Percentiles rank a stretch among this genome's conserved stretches.
phyloP scores from a whole-genome alignment of 2,329 filamentous ascomycete species.

The Xylaria sp. region DNA sequence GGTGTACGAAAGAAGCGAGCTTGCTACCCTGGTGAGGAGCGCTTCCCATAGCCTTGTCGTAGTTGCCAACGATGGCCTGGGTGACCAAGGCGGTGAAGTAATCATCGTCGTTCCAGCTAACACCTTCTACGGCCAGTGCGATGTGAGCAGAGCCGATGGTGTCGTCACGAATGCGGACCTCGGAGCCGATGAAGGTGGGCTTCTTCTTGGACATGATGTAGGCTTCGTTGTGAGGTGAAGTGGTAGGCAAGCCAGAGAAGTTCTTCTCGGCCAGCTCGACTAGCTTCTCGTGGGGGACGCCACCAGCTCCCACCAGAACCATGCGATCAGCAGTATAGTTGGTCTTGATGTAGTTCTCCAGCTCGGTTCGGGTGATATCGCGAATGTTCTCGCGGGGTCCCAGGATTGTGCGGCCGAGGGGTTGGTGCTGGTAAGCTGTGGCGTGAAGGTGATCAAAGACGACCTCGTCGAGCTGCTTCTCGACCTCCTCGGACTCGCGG shows the following conservation, averaged over 20 bases:
- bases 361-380: constrained; percentile 90
- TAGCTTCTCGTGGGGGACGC: constrained; percentile 91
- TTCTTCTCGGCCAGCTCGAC: constrained; percentile 97
- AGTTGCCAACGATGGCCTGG: constrained; percentile 99
- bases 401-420: constrained; percentile 96
- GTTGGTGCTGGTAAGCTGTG: constrained; percentile 96
- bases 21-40: constrained; percentile 98
- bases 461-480: constrained; percentile 99
- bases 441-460: constrained; percentile 99
- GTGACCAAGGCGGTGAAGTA: constrained; percentile 99
- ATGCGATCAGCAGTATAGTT: constrained; percentile 99
- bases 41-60: constrained; percentile 98
- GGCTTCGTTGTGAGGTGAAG: constrained; percentile 78
- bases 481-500: constrained; percentile 98
- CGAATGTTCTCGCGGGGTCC: constrained; percentile 98
- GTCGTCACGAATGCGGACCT: constrained; percentile 95
- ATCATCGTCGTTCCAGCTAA: constrained; percentile 98
- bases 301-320: constrained; percentile 96
- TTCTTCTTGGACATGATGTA: constrained; percentile 83
- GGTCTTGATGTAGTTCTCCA: constrained; percentile 96
- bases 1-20: constrained; percentile 93
- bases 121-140: constrained; percentile 97
- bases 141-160: constrained; percentile 97
- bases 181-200: constrained; percentile 96
- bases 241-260: constrained; percentile 82